Conservation (phyloP, 768 basidiomycete species). For the Tulasnella calospora region DNA sequence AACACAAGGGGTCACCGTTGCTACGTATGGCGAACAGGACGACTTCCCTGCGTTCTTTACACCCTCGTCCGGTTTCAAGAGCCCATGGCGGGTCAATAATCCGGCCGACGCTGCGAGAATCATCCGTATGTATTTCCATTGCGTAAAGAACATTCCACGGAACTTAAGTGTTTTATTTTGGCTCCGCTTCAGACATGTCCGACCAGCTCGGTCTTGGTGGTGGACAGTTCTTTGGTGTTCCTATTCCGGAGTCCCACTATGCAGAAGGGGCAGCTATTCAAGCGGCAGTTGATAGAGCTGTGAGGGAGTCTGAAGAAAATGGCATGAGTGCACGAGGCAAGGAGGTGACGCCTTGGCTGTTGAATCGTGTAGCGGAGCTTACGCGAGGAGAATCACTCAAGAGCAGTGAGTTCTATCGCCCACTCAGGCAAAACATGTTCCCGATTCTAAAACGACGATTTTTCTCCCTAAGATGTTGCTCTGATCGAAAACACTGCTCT, state of each 20-base stretch:
- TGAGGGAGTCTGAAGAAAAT: conserved; percentile 73
- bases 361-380: conserved; percentile 75
- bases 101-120: conserved; percentile 66
- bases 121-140: conserved; percentile 50
- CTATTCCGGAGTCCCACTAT: conserved; percentile 78
- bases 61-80: conserved; percentile 76
- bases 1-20: conserved; percentile 88
- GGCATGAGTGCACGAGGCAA: conserved; percentile 79
- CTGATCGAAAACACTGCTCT: conserved; percentile 83
- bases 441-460: not conserved
- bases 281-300: conserved; percentile 72
- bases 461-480: conserved; percentile 52
- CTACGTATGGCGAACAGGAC: conserved; percentile 64
- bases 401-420: conserved; percentile 50
- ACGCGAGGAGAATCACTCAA: conserved; percentile 68
- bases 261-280: conserved; percentile 64
- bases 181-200: conserved; percentile 53
- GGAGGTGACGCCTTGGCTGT: conserved; percentile 91
- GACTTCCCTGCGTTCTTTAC: conserved; percentile 96
- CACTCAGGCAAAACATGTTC: not conserved
- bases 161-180: not conserved
- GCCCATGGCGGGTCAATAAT: conserved; percentile 68
- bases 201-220: conserved; percentile 65
- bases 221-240: conserved; percentile 79
- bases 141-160: conserved; percentile 12